Evolutionary conservation across 768 basidiomycete species (phyloP).

Genomic region (Pleurotus salmoneostramineus): DNA sequence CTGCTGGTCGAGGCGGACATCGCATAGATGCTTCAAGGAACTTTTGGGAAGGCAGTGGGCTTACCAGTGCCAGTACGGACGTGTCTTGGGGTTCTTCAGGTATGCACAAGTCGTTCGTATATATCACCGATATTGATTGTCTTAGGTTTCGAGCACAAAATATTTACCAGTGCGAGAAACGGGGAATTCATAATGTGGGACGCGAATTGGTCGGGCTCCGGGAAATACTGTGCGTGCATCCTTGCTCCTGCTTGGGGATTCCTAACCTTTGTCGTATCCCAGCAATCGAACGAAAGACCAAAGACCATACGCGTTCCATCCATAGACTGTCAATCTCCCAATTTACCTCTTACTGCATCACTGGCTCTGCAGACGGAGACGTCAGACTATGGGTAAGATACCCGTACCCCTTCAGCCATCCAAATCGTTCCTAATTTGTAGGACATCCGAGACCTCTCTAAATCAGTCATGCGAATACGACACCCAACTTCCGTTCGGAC

Average conservation of each 20-base stretch:
- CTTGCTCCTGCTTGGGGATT: conserved; percentile 4
- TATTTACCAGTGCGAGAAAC: conserved; percentile 76
- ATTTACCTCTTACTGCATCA: conserved; percentile 71
- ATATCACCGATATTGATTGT: not conserved
- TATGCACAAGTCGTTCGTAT: conserved; percentile 22
- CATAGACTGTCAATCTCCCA: conserved; percentile 65
- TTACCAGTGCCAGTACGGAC: conserved; percentile 77
- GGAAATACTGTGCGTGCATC: conserved; percentile 60
- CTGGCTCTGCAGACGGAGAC: conserved; percentile 78
- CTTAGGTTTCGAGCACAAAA: conserved; percentile 68
- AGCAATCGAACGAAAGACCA: conserved; percentile 48
- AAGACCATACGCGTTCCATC: conserved; percentile 71
- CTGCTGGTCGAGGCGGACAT: conserved; percentile 55
- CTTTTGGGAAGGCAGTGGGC: conserved; percentile 72
- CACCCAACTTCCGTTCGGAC: conserved; percentile 68
- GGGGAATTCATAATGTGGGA: conserved; percentile 87
- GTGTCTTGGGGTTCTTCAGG: conserved; percentile 77
- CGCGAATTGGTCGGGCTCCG: conserved; percentile 56
- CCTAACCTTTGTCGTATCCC: not conserved
- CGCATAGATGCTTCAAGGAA: conserved; percentile 73
- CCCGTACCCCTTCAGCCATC: not conserved
- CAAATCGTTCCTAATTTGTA: conserved; percentile 17
- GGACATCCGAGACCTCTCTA: conserved; percentile 73
- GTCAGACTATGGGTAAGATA: conserved; percentile 72
- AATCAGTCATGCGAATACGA: conserved; percentile 66